Conservation (phyloP, 176 grass and related monocot species). For the Carex scoparia region DNA sequence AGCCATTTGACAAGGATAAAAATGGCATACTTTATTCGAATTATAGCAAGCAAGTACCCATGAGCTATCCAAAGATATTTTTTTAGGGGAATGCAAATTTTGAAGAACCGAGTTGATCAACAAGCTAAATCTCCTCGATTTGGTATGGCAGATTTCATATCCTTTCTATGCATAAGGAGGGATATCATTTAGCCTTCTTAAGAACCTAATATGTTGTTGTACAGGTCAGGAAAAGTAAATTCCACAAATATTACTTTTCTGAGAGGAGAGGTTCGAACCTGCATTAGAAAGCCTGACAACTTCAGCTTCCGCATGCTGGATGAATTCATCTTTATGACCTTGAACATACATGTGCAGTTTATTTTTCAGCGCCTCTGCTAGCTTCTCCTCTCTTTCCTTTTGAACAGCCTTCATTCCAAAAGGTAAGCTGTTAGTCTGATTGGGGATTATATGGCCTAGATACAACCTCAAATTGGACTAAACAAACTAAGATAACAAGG, state of each 20-base stretch:
- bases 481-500: background rate
- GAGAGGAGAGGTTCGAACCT: slow-evolving; percentile 33
- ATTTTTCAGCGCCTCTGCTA: slow-evolving; percentile 73
- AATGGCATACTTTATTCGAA: background rate
- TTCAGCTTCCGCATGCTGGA: slow-evolving; percentile 63
- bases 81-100: background rate
- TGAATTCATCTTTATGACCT: slow-evolving; percentile 73
- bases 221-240: background rate
- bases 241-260: background rate
- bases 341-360: slow-evolving; percentile 67
- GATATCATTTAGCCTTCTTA: background rate
- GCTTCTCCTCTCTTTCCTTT: slow-evolving; percentile 90
- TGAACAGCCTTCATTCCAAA: slow-evolving; percentile 62
- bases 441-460: background rate
- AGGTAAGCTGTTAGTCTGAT: background rate
- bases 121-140: background rate
- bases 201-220: background rate
- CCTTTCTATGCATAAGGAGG: background rate
- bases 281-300: slow-evolving; percentile 81
- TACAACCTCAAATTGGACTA: background rate
- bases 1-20: background rate
- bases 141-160: background rate
- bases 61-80: background rate
- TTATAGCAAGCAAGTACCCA: background rate
- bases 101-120: background rate